A percentile compares a stretch with the other conserved stretches of the same genome.
Evolutionary conservation across 2,329 filamentous ascomycete genomes (phyloP).

Genomic region (Corynespora cassiicola): DNA sequence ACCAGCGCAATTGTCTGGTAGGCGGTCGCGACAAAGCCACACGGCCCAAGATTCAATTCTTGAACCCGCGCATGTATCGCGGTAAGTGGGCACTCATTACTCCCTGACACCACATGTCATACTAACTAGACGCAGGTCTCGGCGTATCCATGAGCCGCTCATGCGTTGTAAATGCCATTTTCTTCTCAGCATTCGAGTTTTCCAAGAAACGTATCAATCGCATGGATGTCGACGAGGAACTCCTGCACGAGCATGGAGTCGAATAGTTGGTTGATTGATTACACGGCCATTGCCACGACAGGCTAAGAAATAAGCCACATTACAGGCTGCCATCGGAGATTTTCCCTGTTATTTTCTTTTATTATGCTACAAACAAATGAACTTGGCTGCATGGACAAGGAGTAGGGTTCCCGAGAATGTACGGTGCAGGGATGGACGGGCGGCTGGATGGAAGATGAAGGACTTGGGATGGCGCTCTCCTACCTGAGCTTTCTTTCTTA

Average conservation of each 20-base stretch:
- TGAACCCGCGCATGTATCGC: slow-evolving; percentile 79
- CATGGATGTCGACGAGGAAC: slow-evolving; percentile 45
- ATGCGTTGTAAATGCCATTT: slow-evolving; percentile 84
- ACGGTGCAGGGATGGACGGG: too few species aligned
- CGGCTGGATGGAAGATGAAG: too few species aligned
- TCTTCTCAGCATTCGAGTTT: slow-evolving; percentile 88
- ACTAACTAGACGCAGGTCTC: slow-evolving; percentile 53
- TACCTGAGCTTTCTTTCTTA: too few species aligned
- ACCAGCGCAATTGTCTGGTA: slow-evolving; percentile 80
- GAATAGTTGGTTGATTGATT: too few species aligned
- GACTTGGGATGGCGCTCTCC: too few species aligned
- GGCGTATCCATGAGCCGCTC: slow-evolving; percentile 84
- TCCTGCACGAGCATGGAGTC: slow-evolving; percentile 36
- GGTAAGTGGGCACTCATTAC: slow-evolving; percentile 52
- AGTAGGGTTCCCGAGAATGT: too few species aligned
- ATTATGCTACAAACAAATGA: too few species aligned
- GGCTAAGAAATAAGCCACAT: too few species aligned
- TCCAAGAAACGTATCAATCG: slow-evolving; percentile 68
- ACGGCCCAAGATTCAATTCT: slow-evolving; percentile 76
- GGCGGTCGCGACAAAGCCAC: slow-evolving; percentile 64
- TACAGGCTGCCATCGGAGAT: too few species aligned
- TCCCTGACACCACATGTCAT: neutral
- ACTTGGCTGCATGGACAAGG: too few species aligned
- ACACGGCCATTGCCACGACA: too few species aligned
- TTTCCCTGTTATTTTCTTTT: too few species aligned